Percentiles rank a stretch among this genome's conserved stretches.
phyloP scores from a whole-genome alignment of 164 flowering plant genomes.

The Nymphaea thermarum region DNA sequence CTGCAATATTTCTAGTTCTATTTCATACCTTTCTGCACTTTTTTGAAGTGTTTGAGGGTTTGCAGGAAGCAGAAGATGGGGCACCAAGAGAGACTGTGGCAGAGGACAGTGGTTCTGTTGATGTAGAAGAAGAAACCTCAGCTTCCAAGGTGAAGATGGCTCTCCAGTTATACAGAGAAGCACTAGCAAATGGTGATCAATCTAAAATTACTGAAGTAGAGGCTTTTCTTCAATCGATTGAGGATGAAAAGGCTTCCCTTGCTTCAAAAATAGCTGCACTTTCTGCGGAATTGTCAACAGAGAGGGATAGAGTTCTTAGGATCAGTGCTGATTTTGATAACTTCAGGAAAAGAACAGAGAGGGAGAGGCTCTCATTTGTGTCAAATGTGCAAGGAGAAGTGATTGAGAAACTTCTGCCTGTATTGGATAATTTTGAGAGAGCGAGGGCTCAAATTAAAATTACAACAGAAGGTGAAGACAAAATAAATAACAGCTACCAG shows the following conservation, averaged over 20 bases:
- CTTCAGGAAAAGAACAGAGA: slow-evolving; percentile 87
- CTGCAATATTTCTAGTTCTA: not conserved
- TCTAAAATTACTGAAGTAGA: slow-evolving; percentile 52
- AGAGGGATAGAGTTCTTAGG: slow-evolving; percentile 57
- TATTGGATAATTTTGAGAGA: slow-evolving; percentile 91
- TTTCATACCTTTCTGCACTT: no score
- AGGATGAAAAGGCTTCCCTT: slow-evolving; percentile 55
- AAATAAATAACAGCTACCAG: slow-evolving; percentile 76
- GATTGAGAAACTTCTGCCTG: slow-evolving; percentile 59
- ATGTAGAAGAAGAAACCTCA: slow-evolving; percentile 33
- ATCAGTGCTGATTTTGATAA: slow-evolving; percentile 94
- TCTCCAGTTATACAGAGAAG: slow-evolving; percentile 69
- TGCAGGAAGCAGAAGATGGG: slow-evolving; percentile 47
- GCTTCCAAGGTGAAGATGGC: slow-evolving; percentile 30
- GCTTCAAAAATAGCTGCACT: slow-evolving; percentile 35
- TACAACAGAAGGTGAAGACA: slow-evolving; percentile 75
- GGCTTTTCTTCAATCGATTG: slow-evolving; percentile 42
- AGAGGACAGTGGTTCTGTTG: slow-evolving; percentile 19
- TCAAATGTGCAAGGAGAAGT: slow-evolving; percentile 86
- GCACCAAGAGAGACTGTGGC: slow-evolving; percentile 25
- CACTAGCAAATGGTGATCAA: slow-evolving; percentile 49
- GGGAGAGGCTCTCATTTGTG: slow-evolving; percentile 60
- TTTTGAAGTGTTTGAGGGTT: not conserved
- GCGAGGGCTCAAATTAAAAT: slow-evolving; percentile 77
- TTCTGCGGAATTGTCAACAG: slow-evolving; percentile 45